Percentiles rank a stretch among this genome's conserved stretches.
These are phyloP conservation scores for Onygenales sp. DNA, from an alignment of 2,329 filamentous ascomycete genomes.

Conservation along the genomic window DNA sequence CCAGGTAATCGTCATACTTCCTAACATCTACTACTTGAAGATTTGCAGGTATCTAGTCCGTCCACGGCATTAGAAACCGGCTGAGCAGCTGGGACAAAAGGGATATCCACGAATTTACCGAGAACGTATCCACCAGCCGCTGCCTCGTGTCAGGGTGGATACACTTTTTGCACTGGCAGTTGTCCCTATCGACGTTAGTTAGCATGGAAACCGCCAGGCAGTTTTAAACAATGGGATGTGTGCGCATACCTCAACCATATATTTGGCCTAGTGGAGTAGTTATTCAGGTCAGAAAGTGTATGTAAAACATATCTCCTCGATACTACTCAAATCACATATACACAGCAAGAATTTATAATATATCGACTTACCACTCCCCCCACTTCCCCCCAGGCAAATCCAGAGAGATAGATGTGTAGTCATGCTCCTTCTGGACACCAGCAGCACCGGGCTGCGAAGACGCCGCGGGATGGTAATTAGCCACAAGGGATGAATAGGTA, in stretches of 20 bases:
- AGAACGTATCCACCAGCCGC: slow-evolving; percentile 58
- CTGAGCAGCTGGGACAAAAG: not conserved
- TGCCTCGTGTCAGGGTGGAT: slow-evolving; percentile 63
- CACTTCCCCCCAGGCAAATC: not conserved
- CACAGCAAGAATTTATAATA: not conserved
- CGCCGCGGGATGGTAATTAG: not conserved
- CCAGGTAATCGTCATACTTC: slow-evolving; percentile 28
- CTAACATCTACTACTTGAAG: slow-evolving; percentile 28
- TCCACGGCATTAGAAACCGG: not conserved
- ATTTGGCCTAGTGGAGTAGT: slow-evolving; percentile 5
- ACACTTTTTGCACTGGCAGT: slow-evolving; percentile 60
- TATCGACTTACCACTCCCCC: not conserved
- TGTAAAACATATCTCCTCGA: not conserved
- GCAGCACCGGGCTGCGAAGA: not conserved
- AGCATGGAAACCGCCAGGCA: not conserved
- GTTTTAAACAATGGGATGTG: not conserved
- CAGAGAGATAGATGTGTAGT: not conserved
- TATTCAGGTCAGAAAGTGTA: not conserved
- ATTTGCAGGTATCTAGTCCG: slow-evolving; percentile 38
- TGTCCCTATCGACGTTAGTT: slow-evolving; percentile 44
- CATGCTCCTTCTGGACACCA: not conserved
- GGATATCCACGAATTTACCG: slow-evolving; percentile 14
- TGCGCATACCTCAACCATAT: slow-evolving; percentile 10
- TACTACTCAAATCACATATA: not conserved
- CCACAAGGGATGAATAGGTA: not conserved